A percentile compares a stretch with the other conserved stretches of the same genome.
Evolutionary conservation across 2,329 filamentous ascomycete species (phyloP).

Genomic region (Drechslerella coelobrocha): DNA sequence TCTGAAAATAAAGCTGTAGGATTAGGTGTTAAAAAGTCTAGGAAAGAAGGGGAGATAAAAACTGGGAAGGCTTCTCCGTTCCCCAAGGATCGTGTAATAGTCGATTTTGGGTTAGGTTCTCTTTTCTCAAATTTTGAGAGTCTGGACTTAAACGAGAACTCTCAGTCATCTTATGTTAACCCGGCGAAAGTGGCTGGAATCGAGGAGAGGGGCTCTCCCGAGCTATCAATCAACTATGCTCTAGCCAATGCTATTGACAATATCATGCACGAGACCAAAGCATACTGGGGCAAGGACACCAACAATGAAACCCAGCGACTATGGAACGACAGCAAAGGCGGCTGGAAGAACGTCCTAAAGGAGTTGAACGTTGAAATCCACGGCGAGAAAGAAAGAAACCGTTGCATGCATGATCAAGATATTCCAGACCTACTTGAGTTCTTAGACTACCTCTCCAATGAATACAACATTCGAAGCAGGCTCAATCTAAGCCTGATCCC

Average conservation of each 20-base stretch:
- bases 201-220: neutral
- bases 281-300: neutral
- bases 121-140: neutral
- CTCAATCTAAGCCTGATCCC: neutral
- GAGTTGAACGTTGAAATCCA: slow-evolving; percentile 6
- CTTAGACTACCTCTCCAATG: neutral
- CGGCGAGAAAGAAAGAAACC: neutral
- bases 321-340: neutral
- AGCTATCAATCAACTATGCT: neutral
- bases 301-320: neutral
- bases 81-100: neutral
- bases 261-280: neutral
- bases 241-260: neutral
- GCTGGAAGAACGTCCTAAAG: slow-evolving; percentile 10
- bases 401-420: slow-evolving; percentile 7
- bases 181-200: neutral
- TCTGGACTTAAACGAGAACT: neutral
- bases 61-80: too few species aligned
- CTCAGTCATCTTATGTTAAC: neutral
- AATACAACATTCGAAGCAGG: slow-evolving; percentile 7
- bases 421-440: slow-evolving; percentile 14
- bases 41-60: too few species aligned
- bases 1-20: too few species aligned
- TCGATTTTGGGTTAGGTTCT: slow-evolving; percentile 18
- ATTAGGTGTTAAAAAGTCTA: too few species aligned